A percentile compares a stretch with the other conserved stretches of the same genome.
These are phyloP conservation scores for Phallus indusiatus DNA, from an alignment of 768 basidiomycete species.

Conservation along the genomic window DNA sequence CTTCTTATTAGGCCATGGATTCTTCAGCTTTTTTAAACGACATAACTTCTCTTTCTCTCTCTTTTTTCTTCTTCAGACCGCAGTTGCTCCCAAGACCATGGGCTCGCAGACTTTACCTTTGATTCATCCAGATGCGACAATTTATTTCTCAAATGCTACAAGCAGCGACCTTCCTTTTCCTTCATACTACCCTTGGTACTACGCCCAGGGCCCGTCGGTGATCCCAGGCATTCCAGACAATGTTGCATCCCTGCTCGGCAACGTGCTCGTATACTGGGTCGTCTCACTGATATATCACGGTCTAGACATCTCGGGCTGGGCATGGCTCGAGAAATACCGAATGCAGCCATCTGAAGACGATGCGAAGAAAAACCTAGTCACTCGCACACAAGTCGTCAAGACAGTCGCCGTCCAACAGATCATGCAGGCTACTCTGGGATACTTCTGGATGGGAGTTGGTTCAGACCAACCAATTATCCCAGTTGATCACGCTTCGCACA, in stretches of 20 bases:
- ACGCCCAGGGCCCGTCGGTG: conserved; percentile 21
- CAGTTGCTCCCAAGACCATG: neutral
- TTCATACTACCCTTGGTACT: conserved; percentile 26
- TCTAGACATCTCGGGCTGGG: conserved; percentile 23
- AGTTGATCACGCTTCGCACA: conserved; percentile 14
- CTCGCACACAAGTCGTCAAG: conserved; percentile 27
- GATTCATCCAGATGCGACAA: neutral
- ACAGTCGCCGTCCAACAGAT: conserved; percentile 36
- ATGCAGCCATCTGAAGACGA: conserved; percentile 38
- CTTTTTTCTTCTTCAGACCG: neutral
- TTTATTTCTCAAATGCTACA: neutral
- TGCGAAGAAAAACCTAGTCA: conserved; percentile 29
- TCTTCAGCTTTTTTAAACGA: neutral
- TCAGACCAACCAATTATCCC: neutral
- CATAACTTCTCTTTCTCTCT: neutral
- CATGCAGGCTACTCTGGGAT: conserved; percentile 32
- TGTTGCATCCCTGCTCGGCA: conserved; percentile 27
- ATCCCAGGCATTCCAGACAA: conserved; percentile 30
- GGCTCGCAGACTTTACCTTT: neutral
- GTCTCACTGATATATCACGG: conserved; percentile 30
- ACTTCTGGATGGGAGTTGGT: conserved; percentile 22
- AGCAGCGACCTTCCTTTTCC: conserved; percentile 1
- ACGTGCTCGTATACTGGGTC: conserved; percentile 35
- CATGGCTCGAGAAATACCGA: conserved; percentile 28
- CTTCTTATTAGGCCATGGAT: neutral